phyloP scores from a whole-genome alignment of 768 basidiomycete genomes.

The Tylopilus sp. region DNA sequence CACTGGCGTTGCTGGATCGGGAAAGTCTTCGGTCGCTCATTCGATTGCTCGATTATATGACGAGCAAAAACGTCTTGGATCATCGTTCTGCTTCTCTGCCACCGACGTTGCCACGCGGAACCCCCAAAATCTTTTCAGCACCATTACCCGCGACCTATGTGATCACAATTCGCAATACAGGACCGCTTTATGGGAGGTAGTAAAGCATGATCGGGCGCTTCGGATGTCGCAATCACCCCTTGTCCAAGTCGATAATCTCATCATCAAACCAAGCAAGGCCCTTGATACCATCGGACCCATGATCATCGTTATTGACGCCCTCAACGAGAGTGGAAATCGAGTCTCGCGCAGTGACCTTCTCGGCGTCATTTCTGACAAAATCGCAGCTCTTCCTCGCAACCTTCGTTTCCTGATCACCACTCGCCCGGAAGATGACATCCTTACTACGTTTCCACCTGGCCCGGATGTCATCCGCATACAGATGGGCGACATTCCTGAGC shows the following conservation, averaged over 20 bases:
- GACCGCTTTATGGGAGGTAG: conserved; percentile 1
- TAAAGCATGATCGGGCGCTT: conserved; percentile 3
- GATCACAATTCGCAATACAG: conserved; percentile 17
- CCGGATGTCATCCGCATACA: too few species aligned
- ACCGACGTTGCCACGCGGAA: background rate
- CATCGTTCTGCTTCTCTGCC: background rate
- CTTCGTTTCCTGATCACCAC: conserved; percentile 12
- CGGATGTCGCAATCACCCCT: background rate
- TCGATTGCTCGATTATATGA: background rate
- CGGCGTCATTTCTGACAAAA: background rate
- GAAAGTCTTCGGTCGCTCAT: too few species aligned
- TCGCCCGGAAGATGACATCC: conserved; percentile 4
- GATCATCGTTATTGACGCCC: conserved; percentile 29
- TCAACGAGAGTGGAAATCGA: conserved; percentile 20
- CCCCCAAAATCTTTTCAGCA: background rate
- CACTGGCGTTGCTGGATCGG: too few species aligned
- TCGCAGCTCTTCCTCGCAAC: background rate
- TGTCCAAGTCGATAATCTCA: conserved; percentile 19
- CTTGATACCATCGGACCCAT: conserved; percentile 21
- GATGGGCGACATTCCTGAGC: conserved; percentile 6
- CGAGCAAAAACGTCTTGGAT: background rate
- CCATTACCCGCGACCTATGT: conserved; percentile 20
- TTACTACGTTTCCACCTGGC: conserved; percentile 9
- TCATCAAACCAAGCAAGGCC: conserved; percentile 16
- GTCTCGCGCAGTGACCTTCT: conserved; percentile 14